Percentiles rank a stretch among this genome's conserved stretches.
Evolutionary conservation across 306 rosid genomes (phyloP).

Genomic region (Mimosa pudica): DNA sequence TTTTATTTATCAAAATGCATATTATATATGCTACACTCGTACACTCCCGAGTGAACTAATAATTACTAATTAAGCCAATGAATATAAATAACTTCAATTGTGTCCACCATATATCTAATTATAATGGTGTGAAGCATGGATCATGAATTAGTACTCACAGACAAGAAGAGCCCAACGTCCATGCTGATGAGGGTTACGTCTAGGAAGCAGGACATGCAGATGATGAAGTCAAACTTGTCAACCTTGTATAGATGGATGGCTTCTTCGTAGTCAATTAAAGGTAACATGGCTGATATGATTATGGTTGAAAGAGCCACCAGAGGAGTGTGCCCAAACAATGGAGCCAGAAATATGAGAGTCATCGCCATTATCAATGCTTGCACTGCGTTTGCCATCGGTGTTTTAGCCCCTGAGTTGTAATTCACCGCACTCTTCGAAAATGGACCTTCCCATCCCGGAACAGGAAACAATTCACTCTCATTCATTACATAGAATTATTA

Average conservation of each 20-base stretch:
- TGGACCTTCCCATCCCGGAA: slow-evolving; percentile 55
- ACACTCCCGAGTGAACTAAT: no score
- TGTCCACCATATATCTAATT: no score
- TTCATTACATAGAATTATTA: neutral
- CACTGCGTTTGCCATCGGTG: slow-evolving; percentile 73
- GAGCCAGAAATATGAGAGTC: slow-evolving; percentile 69
- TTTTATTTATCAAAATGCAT: no score
- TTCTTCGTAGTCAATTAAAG: slow-evolving; percentile 59
- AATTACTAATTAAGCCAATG: no score
- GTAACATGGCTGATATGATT: slow-evolving; percentile 82
- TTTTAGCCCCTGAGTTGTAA: slow-evolving; percentile 73
- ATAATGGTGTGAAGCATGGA: no score
- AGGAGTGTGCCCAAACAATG: slow-evolving; percentile 81
- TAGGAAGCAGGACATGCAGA: slow-evolving; percentile 71
- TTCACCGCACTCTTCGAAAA: slow-evolving; percentile 96
- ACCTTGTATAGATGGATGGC: slow-evolving; percentile 60
- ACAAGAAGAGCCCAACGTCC: slow-evolving; percentile 71
- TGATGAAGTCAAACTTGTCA: slow-evolving; percentile 78
- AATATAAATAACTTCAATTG: no score
- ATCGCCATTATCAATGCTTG: slow-evolving; percentile 61
- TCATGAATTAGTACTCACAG: slow-evolving; percentile 40
- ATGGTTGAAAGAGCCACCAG: slow-evolving; percentile 87
- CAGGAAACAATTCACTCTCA: neutral
- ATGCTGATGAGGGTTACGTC: slow-evolving; percentile 67
- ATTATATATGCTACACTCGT: no score